A percentile compares a stretch with the other conserved stretches of the same genome.
Evolutionary conservation across 176 grass and related monocot species (phyloP).

Genomic region (Rhynchospora breviuscula): DNA sequence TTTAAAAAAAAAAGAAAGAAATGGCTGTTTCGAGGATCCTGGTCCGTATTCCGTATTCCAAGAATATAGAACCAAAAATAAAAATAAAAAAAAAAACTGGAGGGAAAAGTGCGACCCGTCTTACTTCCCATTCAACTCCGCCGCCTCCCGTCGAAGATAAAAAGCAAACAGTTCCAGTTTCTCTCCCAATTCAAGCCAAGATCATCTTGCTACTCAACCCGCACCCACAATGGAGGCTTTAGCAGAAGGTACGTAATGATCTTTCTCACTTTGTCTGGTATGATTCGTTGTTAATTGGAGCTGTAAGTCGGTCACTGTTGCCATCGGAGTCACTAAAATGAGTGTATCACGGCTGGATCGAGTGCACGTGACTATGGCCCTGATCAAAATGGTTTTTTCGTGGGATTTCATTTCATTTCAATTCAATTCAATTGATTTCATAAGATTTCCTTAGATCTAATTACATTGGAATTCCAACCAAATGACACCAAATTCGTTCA

Average conservation of each 20-base stretch:
- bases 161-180: background rate
- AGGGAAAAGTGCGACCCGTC: background rate
- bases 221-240: constrained; percentile 23
- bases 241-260: constrained; percentile 26
- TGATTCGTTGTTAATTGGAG: background rate
- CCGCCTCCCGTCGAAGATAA: background rate
- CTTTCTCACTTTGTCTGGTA: background rate
- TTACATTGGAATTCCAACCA: too few relatives aligned
- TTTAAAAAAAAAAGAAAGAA: too few relatives aligned
- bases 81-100: background rate
- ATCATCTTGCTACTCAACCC: background rate
- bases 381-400: too few relatives aligned
- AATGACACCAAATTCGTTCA: too few relatives aligned
- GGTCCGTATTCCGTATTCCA: too few relatives aligned
- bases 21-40: too few relatives aligned
- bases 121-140: background rate
- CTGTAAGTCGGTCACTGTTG: background rate
- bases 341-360: background rate
- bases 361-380: background rate
- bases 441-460: too few relatives aligned
- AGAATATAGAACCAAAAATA: background rate
- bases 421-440: too few relatives aligned
- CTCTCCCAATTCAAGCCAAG: background rate
- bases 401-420: too few relatives aligned
- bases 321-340: background rate